Evolutionary conservation across 768 basidiomycete species (phyloP).

Genomic region (Amanita muscaria): DNA sequence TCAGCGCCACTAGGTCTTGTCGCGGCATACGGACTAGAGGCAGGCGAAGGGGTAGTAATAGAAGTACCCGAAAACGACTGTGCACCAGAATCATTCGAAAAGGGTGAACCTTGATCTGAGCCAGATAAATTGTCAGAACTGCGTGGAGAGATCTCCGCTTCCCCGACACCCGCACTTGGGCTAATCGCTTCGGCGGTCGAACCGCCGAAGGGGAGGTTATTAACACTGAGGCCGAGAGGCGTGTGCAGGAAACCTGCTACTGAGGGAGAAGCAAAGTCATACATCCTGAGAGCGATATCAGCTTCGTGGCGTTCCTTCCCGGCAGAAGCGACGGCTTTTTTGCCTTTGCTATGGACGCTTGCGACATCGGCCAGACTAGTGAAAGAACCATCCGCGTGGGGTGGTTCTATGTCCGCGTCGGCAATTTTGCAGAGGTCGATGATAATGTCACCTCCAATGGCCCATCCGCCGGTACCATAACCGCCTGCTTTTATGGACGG

Average conservation of each 20-base stretch:
- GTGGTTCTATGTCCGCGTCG: constrained; percentile 61
- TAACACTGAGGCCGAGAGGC: constrained; percentile 13
- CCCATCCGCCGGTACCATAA: constrained; percentile 87
- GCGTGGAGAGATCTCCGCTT: constrained; percentile 6
- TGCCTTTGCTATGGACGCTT: constrained; percentile 45
- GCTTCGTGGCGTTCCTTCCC: constrained; percentile 53
- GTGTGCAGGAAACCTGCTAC: constrained; percentile 45
- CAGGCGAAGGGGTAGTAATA: constrained; percentile 7
- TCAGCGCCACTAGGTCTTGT: not conserved
- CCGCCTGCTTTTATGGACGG: constrained; percentile 86
- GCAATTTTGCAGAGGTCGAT: constrained; percentile 67
- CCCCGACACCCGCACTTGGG: constrained; percentile 16
- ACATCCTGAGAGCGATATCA: constrained; percentile 41
- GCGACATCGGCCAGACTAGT: constrained; percentile 54
- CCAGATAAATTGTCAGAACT: not conserved
- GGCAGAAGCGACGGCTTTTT: constrained; percentile 20
- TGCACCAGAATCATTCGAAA: not conserved
- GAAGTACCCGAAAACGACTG: not conserved
- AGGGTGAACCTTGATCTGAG: not conserved
- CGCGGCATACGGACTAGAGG: not conserved
- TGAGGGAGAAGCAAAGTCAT: constrained; percentile 44
- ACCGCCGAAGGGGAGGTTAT: constrained; percentile 15
- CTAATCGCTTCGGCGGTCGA: constrained; percentile 29
- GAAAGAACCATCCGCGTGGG: constrained; percentile 42
- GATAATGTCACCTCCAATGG: constrained; percentile 79